Percentiles rank a stretch among this genome's conserved stretches.
Evolutionary conservation across 768 basidiomycete genomes (phyloP).

Genomic region (Phanerochaete sordida): DNA sequence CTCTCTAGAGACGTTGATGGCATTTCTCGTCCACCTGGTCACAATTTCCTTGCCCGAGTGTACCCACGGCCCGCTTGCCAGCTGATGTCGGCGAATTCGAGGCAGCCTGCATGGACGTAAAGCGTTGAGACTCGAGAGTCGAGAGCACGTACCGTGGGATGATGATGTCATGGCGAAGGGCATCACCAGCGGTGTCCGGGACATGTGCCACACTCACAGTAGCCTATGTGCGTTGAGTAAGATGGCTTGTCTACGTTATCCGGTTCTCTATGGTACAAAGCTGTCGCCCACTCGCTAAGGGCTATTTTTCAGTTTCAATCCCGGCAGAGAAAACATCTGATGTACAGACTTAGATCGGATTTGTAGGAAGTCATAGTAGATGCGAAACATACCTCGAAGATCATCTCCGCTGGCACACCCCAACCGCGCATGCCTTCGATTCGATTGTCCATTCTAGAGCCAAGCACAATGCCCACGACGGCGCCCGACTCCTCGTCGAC

Average conservation of each 20-base stretch:
- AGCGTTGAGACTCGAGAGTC: no score
- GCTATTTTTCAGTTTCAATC: slow-evolving; percentile 27
- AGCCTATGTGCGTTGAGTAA: no score
- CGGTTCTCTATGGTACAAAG: not conserved
- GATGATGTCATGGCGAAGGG: not conserved
- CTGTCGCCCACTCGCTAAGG: no score
- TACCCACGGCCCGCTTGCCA: not conserved
- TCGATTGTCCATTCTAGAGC: slow-evolving; percentile 53
- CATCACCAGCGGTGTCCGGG: not conserved
- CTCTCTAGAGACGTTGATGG: not conserved
- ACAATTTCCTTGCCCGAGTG: not conserved
- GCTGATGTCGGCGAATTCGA: no score
- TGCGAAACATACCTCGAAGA: slow-evolving; percentile 54
- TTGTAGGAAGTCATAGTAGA: not conserved
- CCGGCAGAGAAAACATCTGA: slow-evolving; percentile 56
- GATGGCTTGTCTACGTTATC: no score
- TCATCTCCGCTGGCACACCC: slow-evolving; percentile 59
- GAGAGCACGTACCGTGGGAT: not conserved
- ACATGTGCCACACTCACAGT: not conserved
- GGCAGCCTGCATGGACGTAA: no score
- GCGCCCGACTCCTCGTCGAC: slow-evolving; percentile 58
- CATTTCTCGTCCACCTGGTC: not conserved
- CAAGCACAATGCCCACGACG: slow-evolving; percentile 62
- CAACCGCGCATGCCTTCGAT: slow-evolving; percentile 56
- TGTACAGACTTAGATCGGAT: not conserved